Evolutionary conservation across 2,329 filamentous ascomycete genomes (phyloP), one percentile per base, ranked within the genome.

Genomic region (Xylariaceae sp.): DNA sequence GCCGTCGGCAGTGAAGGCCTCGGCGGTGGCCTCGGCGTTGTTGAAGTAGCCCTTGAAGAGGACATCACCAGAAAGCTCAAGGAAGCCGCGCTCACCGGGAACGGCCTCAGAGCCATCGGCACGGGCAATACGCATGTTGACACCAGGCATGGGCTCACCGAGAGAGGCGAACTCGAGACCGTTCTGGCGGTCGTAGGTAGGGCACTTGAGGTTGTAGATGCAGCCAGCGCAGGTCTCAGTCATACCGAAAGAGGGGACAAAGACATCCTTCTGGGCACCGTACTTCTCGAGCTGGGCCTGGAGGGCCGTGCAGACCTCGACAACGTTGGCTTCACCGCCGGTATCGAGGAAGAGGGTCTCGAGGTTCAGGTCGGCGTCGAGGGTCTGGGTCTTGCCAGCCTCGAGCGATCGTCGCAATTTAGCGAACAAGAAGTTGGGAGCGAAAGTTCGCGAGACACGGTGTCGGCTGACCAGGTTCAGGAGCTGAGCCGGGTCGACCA

Each of bases 11-110:
- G 75, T 79, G 40, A 83, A 68, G 1, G 75, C 75, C 19, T 79
- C 72, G n/a, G 51, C 56, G 0, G 30, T 29, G 3, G 38, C 38
- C 6, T 16, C 12, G 4, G 8, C 13, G 38, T 81, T 80, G 37
- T 68, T 67, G 73, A 77, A 83, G 54, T 86, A 86, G 2, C 74
- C 73, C 43, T 76, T 72, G 68, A 84, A 84, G 9, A 87, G 66
- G 33, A 81, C 78, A 0, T 73, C 71, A 2, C 72, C 78, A 4
- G 69, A 67, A 1, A 84, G 63, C 68, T 77, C 79, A 13, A 85
- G 65, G 55, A 81, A 73, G 2, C 82, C 81, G 4, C 67, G 58
- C 17, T 61, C 49, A 24, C 57, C 57, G 7, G 42, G 13, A 8
- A 29, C 33, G 6, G 41, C 48, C 16, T 40, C 18, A 7, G 33